Percentiles rank a stretch among this genome's conserved stretches.
Conservation (phyloP, 2,329 filamentous ascomycete genomes). For the Monosporascus sp. region DNA sequence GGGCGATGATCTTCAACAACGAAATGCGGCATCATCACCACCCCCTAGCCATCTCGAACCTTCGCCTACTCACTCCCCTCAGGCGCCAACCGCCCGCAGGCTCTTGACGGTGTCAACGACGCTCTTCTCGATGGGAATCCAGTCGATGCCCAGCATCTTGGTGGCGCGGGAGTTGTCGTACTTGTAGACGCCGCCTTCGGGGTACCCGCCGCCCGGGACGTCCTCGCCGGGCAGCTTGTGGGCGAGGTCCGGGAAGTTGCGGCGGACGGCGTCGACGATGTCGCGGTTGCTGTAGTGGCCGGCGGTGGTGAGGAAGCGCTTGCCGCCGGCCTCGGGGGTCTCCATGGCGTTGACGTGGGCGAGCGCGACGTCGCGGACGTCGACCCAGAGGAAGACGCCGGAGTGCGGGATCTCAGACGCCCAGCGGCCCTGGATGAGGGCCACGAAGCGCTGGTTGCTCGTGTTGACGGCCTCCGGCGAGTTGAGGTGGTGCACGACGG, state of each 20-base stretch:
- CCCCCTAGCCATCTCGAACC: neutral
- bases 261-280: conserved; percentile 38
- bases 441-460: conserved; percentile 47
- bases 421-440: conserved; percentile 46
- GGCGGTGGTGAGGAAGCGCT: conserved; percentile 44
- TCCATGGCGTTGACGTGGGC: conserved; percentile 51
- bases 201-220: conserved; percentile 37
- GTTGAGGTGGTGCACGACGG: conserved; percentile 42
- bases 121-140: conserved; percentile 55
- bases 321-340: conserved; percentile 40
- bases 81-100: conserved; percentile 44
- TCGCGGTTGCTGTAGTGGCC: conserved; percentile 43
- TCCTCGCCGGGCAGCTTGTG: conserved; percentile 42
- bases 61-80: neutral
- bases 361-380: conserved; percentile 50
- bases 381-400: conserved; percentile 44
- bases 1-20: no score
- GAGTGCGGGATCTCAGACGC: conserved; percentile 36
- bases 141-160: conserved; percentile 57
- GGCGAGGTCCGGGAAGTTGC: conserved; percentile 45
- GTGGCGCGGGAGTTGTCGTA: conserved; percentile 55
- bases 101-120: conserved; percentile 60
- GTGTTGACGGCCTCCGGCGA: conserved; percentile 46
- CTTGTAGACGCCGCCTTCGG: conserved; percentile 39
- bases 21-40: no score